Percentiles rank a stretch among this genome's conserved stretches.
Evolutionary conservation across 768 basidiomycete genomes (phyloP).

Genomic region (Auriscalpium vulgare): DNA sequence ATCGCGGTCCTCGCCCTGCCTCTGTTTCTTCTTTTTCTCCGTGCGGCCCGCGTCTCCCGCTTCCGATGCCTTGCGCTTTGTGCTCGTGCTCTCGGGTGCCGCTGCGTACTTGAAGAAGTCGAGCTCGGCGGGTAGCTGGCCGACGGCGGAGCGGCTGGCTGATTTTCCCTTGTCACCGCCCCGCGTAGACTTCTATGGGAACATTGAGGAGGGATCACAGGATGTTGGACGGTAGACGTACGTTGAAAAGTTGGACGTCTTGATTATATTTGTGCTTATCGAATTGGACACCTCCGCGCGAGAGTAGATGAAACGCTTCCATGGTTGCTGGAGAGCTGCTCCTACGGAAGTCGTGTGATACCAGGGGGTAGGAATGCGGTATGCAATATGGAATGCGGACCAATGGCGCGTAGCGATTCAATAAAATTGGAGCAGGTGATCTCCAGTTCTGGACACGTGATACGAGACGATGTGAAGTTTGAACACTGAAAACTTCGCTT

Average conservation of each 20-base stretch:
- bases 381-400: too few relatives aligned
- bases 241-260: slow-evolving; percentile 68
- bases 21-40: slow-evolving; percentile 4
- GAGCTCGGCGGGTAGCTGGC: slow-evolving; percentile 63
- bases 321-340: slow-evolving; percentile 25
- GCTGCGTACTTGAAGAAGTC: slow-evolving; percentile 90
- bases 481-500: too few relatives aligned
- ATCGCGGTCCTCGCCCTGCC: background rate
- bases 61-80: slow-evolving; percentile 40
- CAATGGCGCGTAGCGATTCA: too few relatives aligned
- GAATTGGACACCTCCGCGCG: slow-evolving; percentile 77
- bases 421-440: too few relatives aligned
- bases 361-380: background rate
- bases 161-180: slow-evolving; percentile 18
- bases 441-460: too few relatives aligned
- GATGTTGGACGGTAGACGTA: slow-evolving; percentile 19
- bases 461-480: too few relatives aligned
- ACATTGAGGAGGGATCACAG: background rate
- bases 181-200: slow-evolving; percentile 19
- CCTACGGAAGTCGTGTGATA: background rate
- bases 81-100: slow-evolving; percentile 19
- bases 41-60: background rate
- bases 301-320: slow-evolving; percentile 88
- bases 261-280: slow-evolving; percentile 66
- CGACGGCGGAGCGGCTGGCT: slow-evolving; percentile 16